Percentiles rank a stretch among this genome's conserved stretches.
Conservation (phyloP, 1,139 yeast genomes). For the Candida albicans region DNA sequence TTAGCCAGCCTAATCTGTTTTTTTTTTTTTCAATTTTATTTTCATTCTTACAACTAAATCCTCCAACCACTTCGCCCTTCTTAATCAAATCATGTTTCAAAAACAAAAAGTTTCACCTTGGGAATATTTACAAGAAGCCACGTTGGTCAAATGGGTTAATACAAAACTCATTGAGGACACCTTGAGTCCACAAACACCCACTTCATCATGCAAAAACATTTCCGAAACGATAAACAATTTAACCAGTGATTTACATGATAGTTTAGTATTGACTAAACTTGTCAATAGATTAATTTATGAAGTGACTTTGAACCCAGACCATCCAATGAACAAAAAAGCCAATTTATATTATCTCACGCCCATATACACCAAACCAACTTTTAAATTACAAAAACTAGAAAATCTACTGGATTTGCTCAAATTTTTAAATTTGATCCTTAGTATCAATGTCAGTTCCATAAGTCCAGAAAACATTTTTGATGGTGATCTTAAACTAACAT, state of each 20-base stretch:
- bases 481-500: slow-evolving; percentile 60
- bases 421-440: slow-evolving; percentile 51
- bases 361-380: slow-evolving; percentile 45
- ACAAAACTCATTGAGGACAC: slow-evolving; percentile 24
- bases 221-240: slow-evolving; percentile 7
- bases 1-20: no score
- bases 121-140: slow-evolving; percentile 46
- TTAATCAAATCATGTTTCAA: slow-evolving; percentile 1
- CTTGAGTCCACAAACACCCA: slow-evolving; percentile 10
- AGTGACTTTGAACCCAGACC: slow-evolving; percentile 10
- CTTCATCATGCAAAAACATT: slow-evolving; percentile 6
- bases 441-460: slow-evolving; percentile 50
- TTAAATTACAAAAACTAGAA: slow-evolving; percentile 61
- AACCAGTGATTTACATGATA: slow-evolving; percentile 36
- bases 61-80: not conserved
- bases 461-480: slow-evolving; percentile 71
- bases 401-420: slow-evolving; percentile 59
- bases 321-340: slow-evolving; percentile 18
- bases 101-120: slow-evolving; percentile 23
- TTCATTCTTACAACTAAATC: no score
- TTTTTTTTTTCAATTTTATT: no score
- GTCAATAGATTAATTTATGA: slow-evolving; percentile 34
- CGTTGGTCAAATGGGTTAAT: slow-evolving; percentile 51
- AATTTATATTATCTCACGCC: slow-evolving; percentile 34
- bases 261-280: slow-evolving; percentile 38